Evolutionary conservation across 2,329 filamentous ascomycete species (phyloP).

Genomic region (Dactylella cylindrospora): DNA sequence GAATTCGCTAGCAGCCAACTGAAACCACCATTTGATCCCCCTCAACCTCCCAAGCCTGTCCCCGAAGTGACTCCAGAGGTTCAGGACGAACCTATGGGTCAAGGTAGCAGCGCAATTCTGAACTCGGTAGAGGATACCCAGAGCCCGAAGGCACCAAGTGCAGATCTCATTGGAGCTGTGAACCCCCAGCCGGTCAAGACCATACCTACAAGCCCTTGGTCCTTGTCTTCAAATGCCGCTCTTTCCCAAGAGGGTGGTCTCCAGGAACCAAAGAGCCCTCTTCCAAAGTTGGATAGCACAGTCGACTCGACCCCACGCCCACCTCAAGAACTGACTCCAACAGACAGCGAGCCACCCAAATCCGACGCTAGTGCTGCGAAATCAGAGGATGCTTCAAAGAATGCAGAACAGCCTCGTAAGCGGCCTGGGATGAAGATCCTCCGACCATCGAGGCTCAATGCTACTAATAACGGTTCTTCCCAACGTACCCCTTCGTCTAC

Average conservation of each 20-base stretch:
- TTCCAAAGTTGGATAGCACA: constrained; percentile 32
- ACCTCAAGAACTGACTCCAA: constrained; percentile 17
- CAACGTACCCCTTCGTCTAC: constrained; percentile 39
- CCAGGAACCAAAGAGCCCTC: constrained; percentile 31
- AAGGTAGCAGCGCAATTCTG: constrained; percentile 39
- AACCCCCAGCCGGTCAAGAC: constrained; percentile 24
- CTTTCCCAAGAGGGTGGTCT: constrained; percentile 38
- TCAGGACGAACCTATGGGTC: constrained; percentile 29
- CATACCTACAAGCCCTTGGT: constrained; percentile 36
- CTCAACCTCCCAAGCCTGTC: constrained; percentile 3
- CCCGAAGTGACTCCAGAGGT: constrained; percentile 2
- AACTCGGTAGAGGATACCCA: constrained; percentile 28
- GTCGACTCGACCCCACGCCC: constrained; percentile 3
- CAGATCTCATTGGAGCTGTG: constrained; percentile 14
- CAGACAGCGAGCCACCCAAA: constrained; percentile 15
- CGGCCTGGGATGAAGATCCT: constrained; percentile 41
- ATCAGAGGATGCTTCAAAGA: constrained; percentile 15
- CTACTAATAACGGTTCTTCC: constrained; percentile 16
- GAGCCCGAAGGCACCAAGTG: constrained; percentile 3
- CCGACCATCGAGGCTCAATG: constrained; percentile 30
- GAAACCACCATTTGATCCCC: constrained; percentile 13
- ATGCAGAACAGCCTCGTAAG: constrained; percentile 21
- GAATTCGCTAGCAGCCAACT: constrained; percentile 23
- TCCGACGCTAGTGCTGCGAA: constrained; percentile 2
- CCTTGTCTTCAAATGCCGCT: constrained; percentile 29